Evolutionary conservation across 2,329 filamentous ascomycete genomes (phyloP).

Genomic region (Nannizziopsis barbatae): DNA sequence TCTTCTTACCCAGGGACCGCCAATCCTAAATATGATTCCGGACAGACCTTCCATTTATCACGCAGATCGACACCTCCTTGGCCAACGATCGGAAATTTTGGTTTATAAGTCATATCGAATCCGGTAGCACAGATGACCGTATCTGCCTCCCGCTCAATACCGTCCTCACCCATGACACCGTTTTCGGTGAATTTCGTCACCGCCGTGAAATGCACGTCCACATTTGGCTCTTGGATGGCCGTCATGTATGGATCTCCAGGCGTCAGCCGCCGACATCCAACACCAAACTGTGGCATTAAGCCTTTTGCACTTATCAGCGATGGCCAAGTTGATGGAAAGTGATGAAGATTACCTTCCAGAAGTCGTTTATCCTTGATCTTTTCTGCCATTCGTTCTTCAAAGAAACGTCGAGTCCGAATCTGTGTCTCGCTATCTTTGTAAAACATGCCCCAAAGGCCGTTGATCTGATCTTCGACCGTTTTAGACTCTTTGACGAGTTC

Average conservation of each 20-base stretch:
- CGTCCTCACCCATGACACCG: constrained; percentile 19
- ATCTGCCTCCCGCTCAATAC: constrained; percentile 19
- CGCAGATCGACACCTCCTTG: constrained; percentile 20
- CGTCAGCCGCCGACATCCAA: constrained; percentile 40
- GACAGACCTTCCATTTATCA: constrained; percentile 20
- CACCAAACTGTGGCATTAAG: constrained; percentile 19
- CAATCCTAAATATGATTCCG: constrained; percentile 18
- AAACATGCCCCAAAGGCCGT: constrained; percentile 39
- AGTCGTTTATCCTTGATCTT: constrained; percentile 43
- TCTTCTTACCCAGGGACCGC: constrained; percentile 20
- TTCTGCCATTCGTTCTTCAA: constrained; percentile 38
- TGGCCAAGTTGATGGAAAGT: not conserved
- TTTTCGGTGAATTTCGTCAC: constrained; percentile 26
- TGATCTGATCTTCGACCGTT: constrained; percentile 38
- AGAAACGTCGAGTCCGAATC: constrained; percentile 28
- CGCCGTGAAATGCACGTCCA: constrained; percentile 23
- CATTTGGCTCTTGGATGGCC: constrained; percentile 34
- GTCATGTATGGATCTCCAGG: constrained; percentile 45
- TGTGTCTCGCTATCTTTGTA: constrained; percentile 36
- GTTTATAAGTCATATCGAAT: constrained; percentile 24
- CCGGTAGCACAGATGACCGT: constrained; percentile 27
- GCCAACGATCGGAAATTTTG: constrained; percentile 21
- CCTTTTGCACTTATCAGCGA: not conserved
- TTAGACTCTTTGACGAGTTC: constrained; percentile 36
- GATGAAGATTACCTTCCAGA: constrained; percentile 27